These are phyloP conservation scores for Saturnispora halmiae DNA, from an alignment of 805 yeast genomes.

Conservation along the genomic window DNA sequence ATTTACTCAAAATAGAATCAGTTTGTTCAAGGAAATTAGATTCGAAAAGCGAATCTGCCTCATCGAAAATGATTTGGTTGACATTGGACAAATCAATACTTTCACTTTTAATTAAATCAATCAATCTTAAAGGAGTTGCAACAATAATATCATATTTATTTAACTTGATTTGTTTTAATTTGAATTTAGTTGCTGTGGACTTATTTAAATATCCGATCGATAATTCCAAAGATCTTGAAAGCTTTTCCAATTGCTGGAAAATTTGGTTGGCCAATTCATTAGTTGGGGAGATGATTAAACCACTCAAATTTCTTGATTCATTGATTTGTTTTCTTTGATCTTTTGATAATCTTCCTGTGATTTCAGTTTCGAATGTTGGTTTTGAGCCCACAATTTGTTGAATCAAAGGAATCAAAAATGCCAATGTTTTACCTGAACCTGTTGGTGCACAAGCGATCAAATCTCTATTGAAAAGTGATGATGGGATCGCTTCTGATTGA, in stretches of 20 bases:
- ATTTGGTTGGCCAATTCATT: slow-evolving; percentile 89
- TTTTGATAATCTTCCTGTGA: slow-evolving; percentile 39
- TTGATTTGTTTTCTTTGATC: slow-evolving; percentile 5
- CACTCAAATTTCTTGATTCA: slow-evolving; percentile 48
- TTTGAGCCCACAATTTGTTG: slow-evolving; percentile 32
- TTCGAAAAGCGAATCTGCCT: slow-evolving; percentile 90
- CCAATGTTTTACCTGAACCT: slow-evolving; percentile 95
- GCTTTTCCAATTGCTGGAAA: slow-evolving; percentile 51
- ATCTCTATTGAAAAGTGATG: slow-evolving; percentile 60
- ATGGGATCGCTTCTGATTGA: slow-evolving; percentile 85
- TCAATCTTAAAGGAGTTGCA: slow-evolving; percentile 81
- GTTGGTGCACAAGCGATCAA: slow-evolving; percentile 94
- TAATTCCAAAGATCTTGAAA: slow-evolving; percentile 49
- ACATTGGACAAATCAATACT: slow-evolving; percentile 54
- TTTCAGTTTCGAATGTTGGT: neutral
- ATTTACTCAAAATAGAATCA: slow-evolving; percentile 64
- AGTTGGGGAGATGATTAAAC: slow-evolving; percentile 85
- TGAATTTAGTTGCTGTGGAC: slow-evolving; percentile 51
- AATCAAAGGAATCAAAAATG: slow-evolving; percentile 76
- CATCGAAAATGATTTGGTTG: slow-evolving; percentile 80
- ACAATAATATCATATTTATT: slow-evolving; percentile 71
- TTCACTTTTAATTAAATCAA: slow-evolving; percentile 62
- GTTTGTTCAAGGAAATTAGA: slow-evolving; percentile 83
- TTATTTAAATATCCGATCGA: slow-evolving; percentile 61
- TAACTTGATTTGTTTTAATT: slow-evolving; percentile 40